Evolutionary conservation across 2,329 filamentous ascomycete species (phyloP).

Genomic region (Calonectria pauciramosa): DNA sequence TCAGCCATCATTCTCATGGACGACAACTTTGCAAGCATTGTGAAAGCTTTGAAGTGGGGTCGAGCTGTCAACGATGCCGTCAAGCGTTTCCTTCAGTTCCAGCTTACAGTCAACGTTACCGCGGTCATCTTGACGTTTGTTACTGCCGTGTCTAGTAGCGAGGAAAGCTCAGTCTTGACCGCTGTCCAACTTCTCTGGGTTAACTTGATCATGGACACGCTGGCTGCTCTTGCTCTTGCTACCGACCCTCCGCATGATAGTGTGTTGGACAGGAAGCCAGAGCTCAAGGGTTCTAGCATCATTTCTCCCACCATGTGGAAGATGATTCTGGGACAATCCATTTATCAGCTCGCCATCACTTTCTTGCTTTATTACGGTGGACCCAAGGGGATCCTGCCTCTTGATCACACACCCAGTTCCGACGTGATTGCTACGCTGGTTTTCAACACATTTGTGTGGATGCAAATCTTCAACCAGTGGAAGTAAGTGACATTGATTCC

Average conservation of each 20-base stretch:
- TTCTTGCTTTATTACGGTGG: conserved; percentile 86
- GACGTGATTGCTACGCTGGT: conserved; percentile 82
- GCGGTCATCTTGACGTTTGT: conserved; percentile 91
- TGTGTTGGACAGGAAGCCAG: conserved; percentile 82
- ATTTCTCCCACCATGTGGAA: conserved; percentile 98
- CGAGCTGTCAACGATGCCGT: conserved; percentile 83
- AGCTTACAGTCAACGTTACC: conserved; percentile 91
- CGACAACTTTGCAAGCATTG: conserved; percentile 89
- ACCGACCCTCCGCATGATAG: conserved; percentile 90
- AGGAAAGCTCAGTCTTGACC: conserved; percentile 82
- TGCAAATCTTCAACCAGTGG: conserved; percentile 99
- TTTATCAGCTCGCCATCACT: conserved; percentile 87
- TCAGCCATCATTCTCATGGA: conserved; percentile 91
- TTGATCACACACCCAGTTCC: conserved; percentile 61
- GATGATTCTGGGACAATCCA: conserved; percentile 94
- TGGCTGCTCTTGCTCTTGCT: conserved; percentile 88
- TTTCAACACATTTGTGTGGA: conserved; percentile 99
- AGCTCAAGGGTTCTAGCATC: conserved; percentile 68
- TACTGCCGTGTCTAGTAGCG: conserved; percentile 79
- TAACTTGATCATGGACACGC: conserved; percentile 97
- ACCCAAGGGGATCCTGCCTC: conserved; percentile 55
- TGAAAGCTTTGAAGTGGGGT: conserved; percentile 87
- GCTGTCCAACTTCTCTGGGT: conserved; percentile 96
- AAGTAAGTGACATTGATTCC: conserved; percentile 72
- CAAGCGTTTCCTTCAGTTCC: conserved; percentile 82